These are phyloP conservation scores for Aegilops tauschii DNA, from an alignment of 176 grass and related monocot genomes.

Conservation along the genomic window DNA sequence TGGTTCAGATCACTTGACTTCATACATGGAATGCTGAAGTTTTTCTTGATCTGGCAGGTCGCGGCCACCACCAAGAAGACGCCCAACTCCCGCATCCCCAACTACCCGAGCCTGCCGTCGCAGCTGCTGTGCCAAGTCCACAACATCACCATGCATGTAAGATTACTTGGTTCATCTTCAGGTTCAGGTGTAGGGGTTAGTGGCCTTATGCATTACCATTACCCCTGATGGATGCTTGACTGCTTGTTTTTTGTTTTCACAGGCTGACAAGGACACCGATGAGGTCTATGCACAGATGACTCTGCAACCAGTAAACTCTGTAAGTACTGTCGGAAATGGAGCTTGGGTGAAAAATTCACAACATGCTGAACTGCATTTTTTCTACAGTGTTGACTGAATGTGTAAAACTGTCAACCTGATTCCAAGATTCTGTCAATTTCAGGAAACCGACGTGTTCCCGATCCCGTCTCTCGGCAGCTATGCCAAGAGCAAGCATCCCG, in stretches of 20 bases:
- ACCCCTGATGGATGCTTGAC: neutral
- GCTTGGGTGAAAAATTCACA: neutral
- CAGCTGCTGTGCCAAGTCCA: constrained; percentile 98
- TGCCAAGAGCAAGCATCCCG: constrained; percentile 81
- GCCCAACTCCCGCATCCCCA: constrained; percentile 77
- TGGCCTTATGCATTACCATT: too few species aligned
- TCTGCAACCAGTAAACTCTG: constrained; percentile 85
- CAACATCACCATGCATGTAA: constrained; percentile 86
- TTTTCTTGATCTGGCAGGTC: constrained; percentile 45
- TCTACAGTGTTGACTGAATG: too few species aligned
- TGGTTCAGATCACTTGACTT: neutral
- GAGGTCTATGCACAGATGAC: constrained; percentile 98
- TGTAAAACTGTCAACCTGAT: neutral
- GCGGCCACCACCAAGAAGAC: constrained; percentile 81
- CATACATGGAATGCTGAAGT: neutral
- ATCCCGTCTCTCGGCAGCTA: constrained; percentile 71
- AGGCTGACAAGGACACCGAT: constrained; percentile 98
- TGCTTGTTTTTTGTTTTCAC: neutral
- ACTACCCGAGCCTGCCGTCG: constrained; percentile 82
- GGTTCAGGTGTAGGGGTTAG: neutral
- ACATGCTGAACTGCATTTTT: neutral
- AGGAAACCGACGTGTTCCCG: constrained; percentile 93
- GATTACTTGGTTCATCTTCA: neutral
- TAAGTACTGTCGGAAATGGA: constrained; percentile 32
- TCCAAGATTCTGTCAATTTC: constrained; percentile 7